These are phyloP conservation scores for Gyrodon lividus DNA, from an alignment of 768 basidiomycete genomes.

Conservation along the genomic window DNA sequence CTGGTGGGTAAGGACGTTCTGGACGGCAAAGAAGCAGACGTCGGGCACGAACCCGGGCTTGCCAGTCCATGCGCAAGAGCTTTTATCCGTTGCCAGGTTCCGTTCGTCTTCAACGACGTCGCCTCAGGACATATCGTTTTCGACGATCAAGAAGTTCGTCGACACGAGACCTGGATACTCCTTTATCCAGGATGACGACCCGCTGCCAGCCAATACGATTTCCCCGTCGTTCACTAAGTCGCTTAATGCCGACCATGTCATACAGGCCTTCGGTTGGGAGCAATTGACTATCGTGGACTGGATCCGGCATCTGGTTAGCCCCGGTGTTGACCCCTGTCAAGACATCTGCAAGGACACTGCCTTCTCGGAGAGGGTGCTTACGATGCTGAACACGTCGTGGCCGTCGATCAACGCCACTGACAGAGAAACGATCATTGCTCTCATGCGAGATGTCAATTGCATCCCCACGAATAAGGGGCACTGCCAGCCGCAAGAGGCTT, in stretches of 20 bases:
- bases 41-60: too few relatives aligned
- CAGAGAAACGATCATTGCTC: constrained; percentile 45
- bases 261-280: constrained; percentile 64
- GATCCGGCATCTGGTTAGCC: constrained; percentile 58
- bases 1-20: constrained; percentile 65
- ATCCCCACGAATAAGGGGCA: constrained; percentile 77
- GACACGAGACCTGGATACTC: constrained; percentile 51
- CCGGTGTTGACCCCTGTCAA: constrained; percentile 45
- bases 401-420: constrained; percentile 48
- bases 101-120: too few relatives aligned
- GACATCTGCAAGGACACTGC: constrained; percentile 58
- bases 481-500: constrained; percentile 64
- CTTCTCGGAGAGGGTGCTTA: constrained; percentile 78
- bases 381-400: constrained; percentile 53
- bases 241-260: constrained; percentile 40
- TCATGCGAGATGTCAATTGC: constrained; percentile 53
- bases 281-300: constrained; percentile 74
- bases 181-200: constrained; percentile 60
- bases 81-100: too few relatives aligned
- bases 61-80: too few relatives aligned
- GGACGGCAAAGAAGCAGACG: too few relatives aligned
- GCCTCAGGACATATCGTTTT: too few relatives aligned
- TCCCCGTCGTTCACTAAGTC: constrained; percentile 61
- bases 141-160: constrained; percentile 60
- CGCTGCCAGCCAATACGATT: constrained; percentile 71